Base-by-base conservation (phyloP, 257 asterid genomes). In the Gentiana dahurica region DNA sequence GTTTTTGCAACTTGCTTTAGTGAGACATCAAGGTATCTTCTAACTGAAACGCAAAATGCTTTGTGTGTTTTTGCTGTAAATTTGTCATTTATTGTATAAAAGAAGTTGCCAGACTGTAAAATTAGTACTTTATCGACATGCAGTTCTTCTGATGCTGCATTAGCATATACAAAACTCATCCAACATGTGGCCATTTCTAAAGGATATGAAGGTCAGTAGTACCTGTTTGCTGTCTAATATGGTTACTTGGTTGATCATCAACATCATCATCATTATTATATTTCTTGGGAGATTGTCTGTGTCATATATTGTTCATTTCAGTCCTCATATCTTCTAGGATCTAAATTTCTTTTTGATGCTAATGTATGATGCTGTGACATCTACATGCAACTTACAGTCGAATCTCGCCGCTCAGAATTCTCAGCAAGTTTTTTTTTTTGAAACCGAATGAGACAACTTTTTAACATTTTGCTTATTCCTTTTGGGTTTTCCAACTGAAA, bases 101-200 rank as follows among this genome's bases (percentile, higher is more conserved):
- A 8, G 11, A 24, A 0, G 5, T 11, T 44, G 45, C 12, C 46
- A 15, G 55, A n/a, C n/a, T 24, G 2, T 35, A 24, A 24, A 24
- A 15, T 49, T 32, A 45, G 9, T 58, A 50, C 35, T 39, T 24
- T 47, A 52, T 53, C 71, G 49, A 55, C 47, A 57, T 72, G 68
- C 85, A 90, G 98, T 75, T 74, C 70, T 51, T 83, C 83, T 56
- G 95, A 92, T 79, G 73, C 75, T 65, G 87, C 89, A 32, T 74
- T 92, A 67, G 95, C 97, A 39, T 85, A 88, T 79, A 76, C 94
- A 63, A 88, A 92, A 77, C 93, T 92, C 64, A 81, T 92, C 75
- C 95, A 92, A 67, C 85, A 92, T 75, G 62, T 87, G 77, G 94
- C 94, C 36, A 74, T 77, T 59, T 77, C 76, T 66, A 87, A 88